Evolutionary conservation across 805 yeast species (phyloP).

Genomic region (Candida chilensis): DNA sequence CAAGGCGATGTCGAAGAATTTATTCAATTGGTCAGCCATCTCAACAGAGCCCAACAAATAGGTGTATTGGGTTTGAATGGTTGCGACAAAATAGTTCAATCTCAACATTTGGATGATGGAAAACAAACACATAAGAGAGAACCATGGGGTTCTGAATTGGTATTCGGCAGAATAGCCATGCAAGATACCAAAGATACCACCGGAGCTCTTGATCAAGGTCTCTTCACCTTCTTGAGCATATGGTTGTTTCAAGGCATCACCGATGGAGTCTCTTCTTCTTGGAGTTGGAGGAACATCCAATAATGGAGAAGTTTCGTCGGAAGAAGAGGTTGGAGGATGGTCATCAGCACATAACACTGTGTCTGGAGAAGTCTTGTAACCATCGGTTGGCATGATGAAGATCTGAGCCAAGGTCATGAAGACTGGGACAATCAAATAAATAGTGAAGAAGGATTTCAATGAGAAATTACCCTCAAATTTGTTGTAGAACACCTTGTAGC

Average conservation of each 20-base stretch:
- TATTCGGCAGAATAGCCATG: slow-evolving; percentile 41
- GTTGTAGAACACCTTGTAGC: slow-evolving; percentile 32
- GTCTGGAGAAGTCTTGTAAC: slow-evolving; percentile 31
- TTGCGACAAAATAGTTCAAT: slow-evolving; percentile 50
- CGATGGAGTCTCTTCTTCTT: slow-evolving; percentile 42
- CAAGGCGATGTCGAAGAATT: slow-evolving; percentile 40
- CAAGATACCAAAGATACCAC: slow-evolving; percentile 43
- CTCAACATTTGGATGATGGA: slow-evolving; percentile 50
- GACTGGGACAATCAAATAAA: slow-evolving; percentile 38
- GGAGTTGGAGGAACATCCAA: slow-evolving; percentile 7
- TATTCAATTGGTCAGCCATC: slow-evolving; percentile 30
- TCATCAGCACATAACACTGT: slow-evolving; percentile 16
- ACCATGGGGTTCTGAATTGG: slow-evolving; percentile 47
- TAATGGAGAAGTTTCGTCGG: slow-evolving; percentile 15
- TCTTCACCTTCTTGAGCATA: slow-evolving; percentile 43
- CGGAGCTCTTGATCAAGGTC: slow-evolving; percentile 20
- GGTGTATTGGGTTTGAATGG: slow-evolving; percentile 45
- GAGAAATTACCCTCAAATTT: slow-evolving; percentile 21
- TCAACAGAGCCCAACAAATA: slow-evolving; percentile 29
- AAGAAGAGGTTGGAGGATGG: slow-evolving; percentile 4
- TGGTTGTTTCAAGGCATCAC: slow-evolving; percentile 46
- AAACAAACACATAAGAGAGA: slow-evolving; percentile 35
- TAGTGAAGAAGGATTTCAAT: slow-evolving; percentile 31
- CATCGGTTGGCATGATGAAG: slow-evolving; percentile 37
- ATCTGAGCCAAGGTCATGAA: slow-evolving; percentile 39